Evolutionary conservation across 192 early-diverging fungal genomes (phyloP).

Genomic region (Backusella tarrabulga): DNA sequence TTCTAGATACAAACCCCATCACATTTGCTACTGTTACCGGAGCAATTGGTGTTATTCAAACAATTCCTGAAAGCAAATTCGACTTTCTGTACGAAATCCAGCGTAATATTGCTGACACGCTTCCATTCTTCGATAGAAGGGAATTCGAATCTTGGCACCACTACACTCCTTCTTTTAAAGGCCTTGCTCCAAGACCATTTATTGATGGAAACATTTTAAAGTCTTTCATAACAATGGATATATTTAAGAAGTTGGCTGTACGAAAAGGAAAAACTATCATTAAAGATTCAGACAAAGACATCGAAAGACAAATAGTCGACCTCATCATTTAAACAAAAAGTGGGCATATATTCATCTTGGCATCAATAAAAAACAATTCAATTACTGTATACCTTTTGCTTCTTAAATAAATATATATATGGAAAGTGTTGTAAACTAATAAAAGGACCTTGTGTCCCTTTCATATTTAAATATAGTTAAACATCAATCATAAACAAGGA

Average conservation of each 20-base stretch:
- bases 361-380: background rate
- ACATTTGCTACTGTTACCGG: slow-evolving; percentile 82
- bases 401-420: too few relatives aligned
- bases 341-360: background rate
- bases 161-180: slow-evolving; percentile 55
- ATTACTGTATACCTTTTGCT: too few relatives aligned
- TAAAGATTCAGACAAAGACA: background rate
- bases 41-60: slow-evolving; percentile 73
- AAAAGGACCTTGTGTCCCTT: too few relatives aligned
- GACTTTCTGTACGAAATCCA: slow-evolving; percentile 63
- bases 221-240: slow-evolving; percentile 48
- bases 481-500: too few relatives aligned
- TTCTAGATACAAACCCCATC: slow-evolving; percentile 50
- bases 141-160: slow-evolving; percentile 65
- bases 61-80: slow-evolving; percentile 58
- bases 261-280: background rate
- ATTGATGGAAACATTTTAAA: slow-evolving; percentile 96
- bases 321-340: background rate
- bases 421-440: too few relatives aligned
- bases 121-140: slow-evolving; percentile 59
- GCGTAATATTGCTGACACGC: slow-evolving; percentile 54
- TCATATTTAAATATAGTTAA: too few relatives aligned
- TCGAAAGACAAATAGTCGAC: background rate
- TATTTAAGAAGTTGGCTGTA: background rate
- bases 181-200: slow-evolving; percentile 49